Evolutionary conservation across 1,284 basidiomycete genomes (phyloP), one percentile per base, ranked within the genome.

Genomic region (Tausonia pullulans): DNA sequence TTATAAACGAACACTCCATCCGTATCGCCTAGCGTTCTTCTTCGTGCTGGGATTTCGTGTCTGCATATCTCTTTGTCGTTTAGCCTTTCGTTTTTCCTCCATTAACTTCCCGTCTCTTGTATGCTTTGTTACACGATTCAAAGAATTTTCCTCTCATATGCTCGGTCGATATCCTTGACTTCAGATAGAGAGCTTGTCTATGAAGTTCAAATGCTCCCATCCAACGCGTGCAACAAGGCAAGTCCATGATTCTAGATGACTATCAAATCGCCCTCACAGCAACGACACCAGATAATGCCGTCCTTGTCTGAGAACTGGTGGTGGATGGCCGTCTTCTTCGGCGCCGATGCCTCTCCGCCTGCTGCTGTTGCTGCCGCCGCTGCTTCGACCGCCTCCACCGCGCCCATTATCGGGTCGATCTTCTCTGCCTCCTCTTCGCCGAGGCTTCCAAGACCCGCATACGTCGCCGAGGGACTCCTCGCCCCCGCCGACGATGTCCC

Each of bases 261-360:
- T 13, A 62, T 66, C 41, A 66, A 46, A 44, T 62, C 61, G 13
- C 60, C 60, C 52, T 54, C 57, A 41, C 65, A 66, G 44, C 61
- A 62, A 16, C 58, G 44, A 11, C 61, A 60, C 65, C 60, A 66
- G 13, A 62, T 50, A 39, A 62, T 50, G 14, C 64, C 60, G 49
- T 62, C 64, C 40, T 49, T 46, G 44, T 66, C 61, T n/a, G 55
- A 54, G 8, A 62, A 62, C 45, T 62, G 64, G 48, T 54, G 56
- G 5, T 40, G 16, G 10, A 41, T 53, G 48, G 40, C 41, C 14
- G 27, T 43, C 48, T 48, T 10, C 55, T 16, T 6, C 27, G 6
- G 3, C n/a, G 11, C 16, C 56, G 41, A 55, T 39, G 49, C 8
- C 8, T 5, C 39, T 16, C 45, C 27, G 43, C 46, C 10, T 43